phyloP scores from a whole-genome alignment of 2,329 filamentous ascomycete species.

The Cladobotryum protrusum region DNA sequence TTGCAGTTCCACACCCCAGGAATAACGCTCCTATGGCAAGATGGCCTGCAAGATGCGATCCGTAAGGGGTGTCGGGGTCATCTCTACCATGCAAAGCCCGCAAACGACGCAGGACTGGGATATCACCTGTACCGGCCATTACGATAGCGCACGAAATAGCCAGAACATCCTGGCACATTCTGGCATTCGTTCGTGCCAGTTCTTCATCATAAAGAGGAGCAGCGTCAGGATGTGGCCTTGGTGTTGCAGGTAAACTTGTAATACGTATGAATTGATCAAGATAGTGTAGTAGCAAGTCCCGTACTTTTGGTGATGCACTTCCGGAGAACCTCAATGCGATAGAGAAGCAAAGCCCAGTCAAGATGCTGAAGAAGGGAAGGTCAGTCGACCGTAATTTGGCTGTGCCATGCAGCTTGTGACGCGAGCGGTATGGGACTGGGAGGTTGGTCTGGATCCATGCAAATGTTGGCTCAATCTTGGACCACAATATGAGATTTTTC shows the following conservation, averaged over 20 bases:
- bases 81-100: slow-evolving; percentile 83
- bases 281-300: slow-evolving; percentile 77
- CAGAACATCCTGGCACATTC: slow-evolving; percentile 86
- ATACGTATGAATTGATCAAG: slow-evolving; percentile 82
- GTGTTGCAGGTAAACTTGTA: slow-evolving; percentile 47
- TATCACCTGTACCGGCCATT: slow-evolving; percentile 93
- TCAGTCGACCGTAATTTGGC: slow-evolving; percentile 68
- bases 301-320: slow-evolving; percentile 61
- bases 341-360: slow-evolving; percentile 81
- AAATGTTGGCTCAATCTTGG: slow-evolving; percentile 64
- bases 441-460: slow-evolving; percentile 72
- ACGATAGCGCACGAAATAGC: slow-evolving; percentile 78
- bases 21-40: slow-evolving; percentile 89
- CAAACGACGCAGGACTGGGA: slow-evolving; percentile 76
- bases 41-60: slow-evolving; percentile 87
- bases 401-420: slow-evolving; percentile 54
- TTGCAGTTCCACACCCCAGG: slow-evolving; percentile 85
- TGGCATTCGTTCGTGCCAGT: slow-evolving; percentile 72
- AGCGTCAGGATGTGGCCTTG: slow-evolving; percentile 23
- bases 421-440: slow-evolving; percentile 60
- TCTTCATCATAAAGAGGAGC: slow-evolving; percentile 68
- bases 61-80: slow-evolving; percentile 79
- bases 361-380: slow-evolving; percentile 86
- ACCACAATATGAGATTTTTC: slow-evolving; percentile 90
- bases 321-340: slow-evolving; percentile 70